Evolutionary conservation across 129 eudicot genomes (phyloP).

Genomic region (Dittrichia graveolens): DNA sequence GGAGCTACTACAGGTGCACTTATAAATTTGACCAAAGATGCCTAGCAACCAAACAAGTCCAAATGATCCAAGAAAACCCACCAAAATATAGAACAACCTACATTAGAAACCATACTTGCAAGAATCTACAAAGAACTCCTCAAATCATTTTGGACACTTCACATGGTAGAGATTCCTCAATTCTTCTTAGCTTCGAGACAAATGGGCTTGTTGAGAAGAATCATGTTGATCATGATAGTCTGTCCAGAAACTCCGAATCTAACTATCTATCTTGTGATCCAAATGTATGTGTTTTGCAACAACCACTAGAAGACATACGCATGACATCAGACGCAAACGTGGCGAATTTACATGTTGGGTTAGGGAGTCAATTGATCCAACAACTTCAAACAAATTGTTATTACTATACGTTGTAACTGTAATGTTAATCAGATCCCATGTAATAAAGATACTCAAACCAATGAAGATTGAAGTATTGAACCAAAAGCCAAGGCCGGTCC

Average conservation of each 20-base stretch:
- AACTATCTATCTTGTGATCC: background rate
- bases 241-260: background rate
- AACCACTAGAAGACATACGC: background rate
- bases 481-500: too few species aligned
- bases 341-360: too few species aligned
- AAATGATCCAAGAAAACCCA: constrained; percentile 36
- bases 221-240: background rate
- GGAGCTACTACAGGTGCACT: constrained; percentile 61
- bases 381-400: too few species aligned
- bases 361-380: too few species aligned
- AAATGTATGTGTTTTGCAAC: background rate
- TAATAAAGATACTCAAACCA: too few species aligned
- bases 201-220: background rate
- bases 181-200: constrained; percentile 30
- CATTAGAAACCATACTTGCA: constrained; percentile 44
- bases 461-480: too few species aligned
- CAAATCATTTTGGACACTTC: constrained; percentile 30
- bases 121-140: constrained; percentile 24
- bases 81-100: constrained; percentile 38
- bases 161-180: constrained; percentile 21
- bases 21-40: constrained; percentile 18
- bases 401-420: too few species aligned
- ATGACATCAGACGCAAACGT: background rate
- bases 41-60: constrained; percentile 48
- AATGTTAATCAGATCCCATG: too few species aligned